These are phyloP conservation scores for Tulasnella calospora DNA, from an alignment of 768 basidiomycete genomes.

Conservation along the genomic window DNA sequence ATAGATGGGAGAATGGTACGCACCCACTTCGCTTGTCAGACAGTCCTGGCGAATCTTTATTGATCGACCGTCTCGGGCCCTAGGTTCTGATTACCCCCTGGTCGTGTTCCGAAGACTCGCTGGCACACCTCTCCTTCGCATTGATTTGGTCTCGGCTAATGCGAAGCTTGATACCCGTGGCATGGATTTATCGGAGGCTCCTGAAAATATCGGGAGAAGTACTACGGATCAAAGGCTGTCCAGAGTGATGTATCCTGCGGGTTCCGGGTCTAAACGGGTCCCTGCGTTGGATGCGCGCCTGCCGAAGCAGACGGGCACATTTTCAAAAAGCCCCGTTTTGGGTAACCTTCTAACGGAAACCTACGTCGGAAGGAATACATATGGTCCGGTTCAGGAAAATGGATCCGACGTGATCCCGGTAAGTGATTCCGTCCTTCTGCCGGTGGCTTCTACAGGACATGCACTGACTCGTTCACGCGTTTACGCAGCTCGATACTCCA, in stretches of 20 bases:
- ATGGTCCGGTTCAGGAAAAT: neutral
- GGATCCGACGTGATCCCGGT: neutral
- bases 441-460: neutral
- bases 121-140: constrained; percentile 9
- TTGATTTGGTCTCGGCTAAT: constrained; percentile 20
- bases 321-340: neutral
- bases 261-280: neutral
- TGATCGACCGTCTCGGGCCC: neutral
- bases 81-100: neutral
- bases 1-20: neutral
- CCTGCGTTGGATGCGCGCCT: neutral
- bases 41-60: neutral
- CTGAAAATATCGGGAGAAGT: neutral
- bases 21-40: neutral
- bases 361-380: neutral
- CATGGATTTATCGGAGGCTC: neutral
- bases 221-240: neutral
- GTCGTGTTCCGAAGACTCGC: constrained; percentile 16
- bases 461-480: neutral
- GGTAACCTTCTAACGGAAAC: neutral
- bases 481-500: neutral
- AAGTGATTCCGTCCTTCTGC: neutral
- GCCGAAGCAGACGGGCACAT: neutral
- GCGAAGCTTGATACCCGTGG: neutral
- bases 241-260: too few relatives aligned